phyloP scores from a whole-genome alignment of 2,329 filamentous ascomycete species.

The Zasmidium angulare region DNA sequence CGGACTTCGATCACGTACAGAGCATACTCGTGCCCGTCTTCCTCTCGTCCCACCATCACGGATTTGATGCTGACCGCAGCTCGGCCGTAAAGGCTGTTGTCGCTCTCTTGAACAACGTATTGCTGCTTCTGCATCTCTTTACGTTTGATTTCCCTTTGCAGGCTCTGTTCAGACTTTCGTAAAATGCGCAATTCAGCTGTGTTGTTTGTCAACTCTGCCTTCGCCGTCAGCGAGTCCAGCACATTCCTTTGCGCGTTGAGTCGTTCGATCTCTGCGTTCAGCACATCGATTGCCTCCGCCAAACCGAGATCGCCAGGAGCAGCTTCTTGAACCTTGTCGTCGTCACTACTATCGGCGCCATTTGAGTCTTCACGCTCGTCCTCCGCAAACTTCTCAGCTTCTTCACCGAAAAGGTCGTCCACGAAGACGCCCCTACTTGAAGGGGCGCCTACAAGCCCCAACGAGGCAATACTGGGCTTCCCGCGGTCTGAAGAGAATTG shows the following conservation, averaged over 20 bases:
- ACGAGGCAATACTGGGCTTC: slow-evolving; percentile 84
- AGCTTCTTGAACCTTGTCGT: slow-evolving; percentile 87
- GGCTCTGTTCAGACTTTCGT: slow-evolving; percentile 87
- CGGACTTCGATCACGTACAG: slow-evolving; percentile 92
- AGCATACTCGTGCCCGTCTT: slow-evolving; percentile 90
- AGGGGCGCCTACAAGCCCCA: slow-evolving; percentile 85
- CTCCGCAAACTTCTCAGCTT: slow-evolving; percentile 80
- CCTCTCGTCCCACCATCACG: slow-evolving; percentile 87
- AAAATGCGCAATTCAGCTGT: slow-evolving; percentile 88
- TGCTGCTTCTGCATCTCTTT: slow-evolving; percentile 97
- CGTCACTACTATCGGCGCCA: slow-evolving; percentile 59
- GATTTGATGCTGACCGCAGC: slow-evolving; percentile 88
- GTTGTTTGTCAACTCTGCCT: slow-evolving; percentile 97
- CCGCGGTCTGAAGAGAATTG: slow-evolving; percentile 50
- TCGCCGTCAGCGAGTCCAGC: slow-evolving; percentile 84
- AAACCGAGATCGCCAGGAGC: slow-evolving; percentile 91
- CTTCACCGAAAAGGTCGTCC: slow-evolving; percentile 88
- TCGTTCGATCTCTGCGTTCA: slow-evolving; percentile 90
- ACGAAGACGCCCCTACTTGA: slow-evolving; percentile 89
- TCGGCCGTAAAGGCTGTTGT: slow-evolving; percentile 92
- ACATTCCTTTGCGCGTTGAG: slow-evolving; percentile 84
- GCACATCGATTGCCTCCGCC: slow-evolving; percentile 83
- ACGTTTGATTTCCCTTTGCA: slow-evolving; percentile 86
- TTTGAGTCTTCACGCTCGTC: slow-evolving; percentile 79
- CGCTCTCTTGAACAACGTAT: slow-evolving; percentile 95